phyloP scores from a whole-genome alignment of 768 basidiomycete genomes.

The Mycena chlorophos region DNA sequence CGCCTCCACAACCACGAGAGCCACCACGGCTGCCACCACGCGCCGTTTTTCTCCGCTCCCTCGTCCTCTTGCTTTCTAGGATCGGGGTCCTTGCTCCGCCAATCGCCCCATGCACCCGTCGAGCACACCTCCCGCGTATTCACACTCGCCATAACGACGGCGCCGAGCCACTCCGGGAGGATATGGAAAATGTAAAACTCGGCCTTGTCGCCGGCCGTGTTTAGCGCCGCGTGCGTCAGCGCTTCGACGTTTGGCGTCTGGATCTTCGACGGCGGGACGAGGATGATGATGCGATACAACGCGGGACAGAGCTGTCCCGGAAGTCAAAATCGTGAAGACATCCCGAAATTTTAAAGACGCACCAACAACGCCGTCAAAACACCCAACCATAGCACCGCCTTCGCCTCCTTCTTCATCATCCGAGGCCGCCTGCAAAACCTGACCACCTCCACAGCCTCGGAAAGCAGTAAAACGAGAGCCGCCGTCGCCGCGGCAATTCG shows the following conservation, averaged over 20 bases:
- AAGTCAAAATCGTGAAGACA: background rate
- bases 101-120: conserved; percentile 37
- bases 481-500: no score
- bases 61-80: no score
- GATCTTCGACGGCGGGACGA: background rate
- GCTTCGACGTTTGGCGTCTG: background rate
- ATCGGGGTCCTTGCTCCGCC: no score
- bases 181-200: conserved; percentile 46
- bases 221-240: conserved; percentile 23
- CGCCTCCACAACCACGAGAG: no score
- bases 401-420: background rate
- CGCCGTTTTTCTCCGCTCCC: no score
- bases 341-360: background rate
- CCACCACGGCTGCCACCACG: no score
- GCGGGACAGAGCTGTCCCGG: background rate
- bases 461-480: background rate
- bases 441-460: background rate
- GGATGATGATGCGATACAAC: background rate
- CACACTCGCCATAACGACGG: conserved; percentile 27
- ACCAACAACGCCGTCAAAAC: background rate
- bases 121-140: conserved; percentile 37
- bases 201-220: conserved; percentile 37
- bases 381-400: background rate
- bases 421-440: background rate
- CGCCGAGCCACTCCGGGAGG: conserved; percentile 45